These are phyloP conservation scores for Pontederia paniculata DNA, from an alignment of 176 grass and related monocot species.

Conservation along the genomic window DNA sequence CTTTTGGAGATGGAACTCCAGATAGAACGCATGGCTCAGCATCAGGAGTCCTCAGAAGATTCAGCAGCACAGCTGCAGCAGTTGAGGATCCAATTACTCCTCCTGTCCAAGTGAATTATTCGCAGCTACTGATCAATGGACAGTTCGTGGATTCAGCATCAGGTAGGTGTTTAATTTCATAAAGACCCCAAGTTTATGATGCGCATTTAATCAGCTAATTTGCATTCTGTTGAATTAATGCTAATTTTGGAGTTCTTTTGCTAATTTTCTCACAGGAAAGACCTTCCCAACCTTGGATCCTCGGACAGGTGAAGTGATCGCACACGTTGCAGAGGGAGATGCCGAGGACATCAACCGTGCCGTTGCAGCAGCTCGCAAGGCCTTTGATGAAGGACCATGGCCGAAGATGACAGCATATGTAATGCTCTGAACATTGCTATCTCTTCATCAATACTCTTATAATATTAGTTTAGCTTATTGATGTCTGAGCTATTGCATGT, in stretches of 20 bases:
- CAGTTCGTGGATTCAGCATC: conserved; percentile 81
- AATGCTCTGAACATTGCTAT: conserved; percentile 1
- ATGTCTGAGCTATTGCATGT: neutral
- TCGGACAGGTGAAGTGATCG: conserved; percentile 73
- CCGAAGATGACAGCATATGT: conserved; percentile 81
- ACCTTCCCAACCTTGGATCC: conserved; percentile 72
- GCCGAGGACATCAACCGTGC: conserved; percentile 45
- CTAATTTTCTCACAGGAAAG: conserved; percentile 29
- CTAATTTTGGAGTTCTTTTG: neutral
- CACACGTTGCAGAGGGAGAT: conserved; percentile 61
- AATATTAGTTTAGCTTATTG: neutral
- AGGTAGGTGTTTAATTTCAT: conserved; percentile 26
- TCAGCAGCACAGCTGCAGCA: conserved; percentile 39
- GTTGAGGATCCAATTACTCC: conserved; percentile 52
- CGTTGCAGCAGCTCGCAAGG: conserved; percentile 53
- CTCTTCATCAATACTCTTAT: neutral
- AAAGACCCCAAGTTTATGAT: neutral
- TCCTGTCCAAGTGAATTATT: conserved; percentile 63
- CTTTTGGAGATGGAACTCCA: neutral
- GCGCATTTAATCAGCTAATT: neutral
- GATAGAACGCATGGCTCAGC: conserved; percentile 35
- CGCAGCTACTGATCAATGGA: conserved; percentile 74
- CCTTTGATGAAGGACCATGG: conserved; percentile 86
- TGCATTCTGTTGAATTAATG: neutral
- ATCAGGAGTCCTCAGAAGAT: conserved; percentile 27